These are phyloP conservation scores for Dryas integrifolia DNA, from an alignment of 331 rosid species.

Conservation along the genomic window DNA sequence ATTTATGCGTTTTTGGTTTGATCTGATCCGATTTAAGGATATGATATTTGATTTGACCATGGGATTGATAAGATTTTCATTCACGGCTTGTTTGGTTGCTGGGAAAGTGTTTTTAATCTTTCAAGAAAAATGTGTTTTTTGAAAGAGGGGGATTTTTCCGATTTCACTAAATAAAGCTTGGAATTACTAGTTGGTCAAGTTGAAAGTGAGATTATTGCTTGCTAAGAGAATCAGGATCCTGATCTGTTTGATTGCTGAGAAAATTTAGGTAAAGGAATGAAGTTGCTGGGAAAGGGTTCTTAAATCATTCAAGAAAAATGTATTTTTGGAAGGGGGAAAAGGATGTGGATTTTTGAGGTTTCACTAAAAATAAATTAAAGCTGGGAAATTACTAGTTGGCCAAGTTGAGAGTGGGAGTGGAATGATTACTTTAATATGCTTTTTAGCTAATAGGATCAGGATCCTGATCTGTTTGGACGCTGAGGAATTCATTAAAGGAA, in stretches of 20 bases:
- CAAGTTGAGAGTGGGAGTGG: neutral
- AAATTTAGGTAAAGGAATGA: neutral
- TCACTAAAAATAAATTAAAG: neutral
- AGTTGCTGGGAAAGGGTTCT: neutral
- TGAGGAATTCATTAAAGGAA: neutral
- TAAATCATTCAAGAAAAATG: neutral
- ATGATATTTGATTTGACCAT: constrained; percentile 8
- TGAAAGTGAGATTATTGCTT: neutral
- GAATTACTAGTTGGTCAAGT: no score
- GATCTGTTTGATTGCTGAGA: constrained; percentile 15
- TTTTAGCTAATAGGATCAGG: no score
- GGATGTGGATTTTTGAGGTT: neutral
- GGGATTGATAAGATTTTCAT: neutral
- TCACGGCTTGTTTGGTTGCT: neutral
- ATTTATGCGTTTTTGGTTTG: constrained; percentile 4
- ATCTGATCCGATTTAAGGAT: neutral
- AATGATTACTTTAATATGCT: neutral
- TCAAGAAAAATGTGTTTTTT: neutral
- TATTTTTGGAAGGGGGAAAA: neutral
- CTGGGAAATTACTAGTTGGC: neutral
- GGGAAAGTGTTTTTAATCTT: neutral
- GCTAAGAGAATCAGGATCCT: neutral
- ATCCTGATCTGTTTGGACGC: constrained; percentile 17
- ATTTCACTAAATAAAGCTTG: neutral
- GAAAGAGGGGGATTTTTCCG: neutral